These are phyloP conservation scores for Tetrapyrgos nigripes DNA, from an alignment of 1,284 basidiomycete genomes.

Conservation along the genomic window DNA sequence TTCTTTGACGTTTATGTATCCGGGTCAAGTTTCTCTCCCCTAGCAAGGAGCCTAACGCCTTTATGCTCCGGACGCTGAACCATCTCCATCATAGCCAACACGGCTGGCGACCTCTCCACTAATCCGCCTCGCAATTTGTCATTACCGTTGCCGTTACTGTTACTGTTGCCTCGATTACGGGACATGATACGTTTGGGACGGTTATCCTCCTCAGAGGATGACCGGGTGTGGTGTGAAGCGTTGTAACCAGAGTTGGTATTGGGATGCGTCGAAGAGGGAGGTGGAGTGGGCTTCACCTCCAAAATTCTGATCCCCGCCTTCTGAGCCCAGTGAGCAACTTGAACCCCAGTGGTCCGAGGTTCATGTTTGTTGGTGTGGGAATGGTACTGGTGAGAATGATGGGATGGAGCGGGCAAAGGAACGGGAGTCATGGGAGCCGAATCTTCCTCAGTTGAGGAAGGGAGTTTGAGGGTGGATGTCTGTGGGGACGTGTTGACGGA, in stretches of 20 bases:
- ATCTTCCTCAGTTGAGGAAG: conserved; percentile 38
- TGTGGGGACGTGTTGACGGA: conserved; percentile 41
- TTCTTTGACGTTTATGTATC: conserved; percentile 14
- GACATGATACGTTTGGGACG: conserved; percentile 15
- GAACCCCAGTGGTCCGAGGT: conserved; percentile 63
- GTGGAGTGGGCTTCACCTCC: conserved; percentile 54
- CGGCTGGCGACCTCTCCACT: conserved; percentile 74
- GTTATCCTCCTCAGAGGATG: conserved; percentile 18
- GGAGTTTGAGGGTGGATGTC: conserved; percentile 34
- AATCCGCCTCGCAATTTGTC: conserved; percentile 41
- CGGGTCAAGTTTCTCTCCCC: conserved; percentile 79
- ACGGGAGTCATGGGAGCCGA: conserved; percentile 53
- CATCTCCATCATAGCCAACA: conserved; percentile 78
- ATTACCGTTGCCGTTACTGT: conserved; percentile 18
- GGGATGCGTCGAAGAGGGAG: conserved; percentile 12
- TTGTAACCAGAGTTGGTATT: background rate
- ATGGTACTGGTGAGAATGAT: too few relatives aligned
- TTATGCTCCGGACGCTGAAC: conserved; percentile 68
- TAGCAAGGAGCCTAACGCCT: conserved; percentile 76
- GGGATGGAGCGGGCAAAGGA: conserved; percentile 64
- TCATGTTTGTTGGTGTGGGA: conserved; percentile 63
- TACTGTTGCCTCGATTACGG: background rate
- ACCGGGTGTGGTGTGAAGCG: conserved; percentile 1
- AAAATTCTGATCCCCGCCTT: conserved; percentile 64
- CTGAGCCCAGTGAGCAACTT: conserved; percentile 71